Evolutionary conservation across 768 basidiomycete species (phyloP).

Genomic region (Mrakia frigida): DNA sequence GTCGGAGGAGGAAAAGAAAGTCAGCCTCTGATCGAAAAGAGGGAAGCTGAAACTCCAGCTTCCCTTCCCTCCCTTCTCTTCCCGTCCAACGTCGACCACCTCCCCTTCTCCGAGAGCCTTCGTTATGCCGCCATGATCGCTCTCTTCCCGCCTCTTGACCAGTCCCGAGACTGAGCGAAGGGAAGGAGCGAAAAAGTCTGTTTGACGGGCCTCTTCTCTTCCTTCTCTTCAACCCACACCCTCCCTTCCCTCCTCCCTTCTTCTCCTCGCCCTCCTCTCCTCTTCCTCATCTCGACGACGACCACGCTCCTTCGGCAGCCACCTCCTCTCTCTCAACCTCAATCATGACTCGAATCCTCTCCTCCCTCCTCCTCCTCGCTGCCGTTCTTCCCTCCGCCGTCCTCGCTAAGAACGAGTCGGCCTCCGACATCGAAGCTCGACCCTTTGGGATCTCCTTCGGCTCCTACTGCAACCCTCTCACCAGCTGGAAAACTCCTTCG

Average conservation of each 20-base stretch:
- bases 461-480: background rate
- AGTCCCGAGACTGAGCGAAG: background rate
- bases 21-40: too few relatives aligned
- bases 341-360: background rate
- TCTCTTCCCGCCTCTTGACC: background rate
- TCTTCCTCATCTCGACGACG: background rate
- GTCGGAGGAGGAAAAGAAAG: background rate
- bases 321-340: background rate
- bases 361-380: background rate
- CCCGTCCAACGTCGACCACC: background rate
- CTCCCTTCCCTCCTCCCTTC: background rate
- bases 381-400: background rate
- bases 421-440: background rate
- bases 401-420: background rate
- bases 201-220: background rate
- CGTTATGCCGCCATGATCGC: background rate
- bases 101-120: background rate
- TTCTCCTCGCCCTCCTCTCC: background rate
- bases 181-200: constrained; percentile 1
- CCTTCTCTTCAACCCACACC: background rate
- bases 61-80: background rate
- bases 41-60: too few relatives aligned
- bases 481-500: background rate
- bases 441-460: background rate
- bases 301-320: constrained; percentile 3